phyloP scores from a whole-genome alignment of 1,284 basidiomycete species.

The Microbotryum lychnidis-dioicae region DNA sequence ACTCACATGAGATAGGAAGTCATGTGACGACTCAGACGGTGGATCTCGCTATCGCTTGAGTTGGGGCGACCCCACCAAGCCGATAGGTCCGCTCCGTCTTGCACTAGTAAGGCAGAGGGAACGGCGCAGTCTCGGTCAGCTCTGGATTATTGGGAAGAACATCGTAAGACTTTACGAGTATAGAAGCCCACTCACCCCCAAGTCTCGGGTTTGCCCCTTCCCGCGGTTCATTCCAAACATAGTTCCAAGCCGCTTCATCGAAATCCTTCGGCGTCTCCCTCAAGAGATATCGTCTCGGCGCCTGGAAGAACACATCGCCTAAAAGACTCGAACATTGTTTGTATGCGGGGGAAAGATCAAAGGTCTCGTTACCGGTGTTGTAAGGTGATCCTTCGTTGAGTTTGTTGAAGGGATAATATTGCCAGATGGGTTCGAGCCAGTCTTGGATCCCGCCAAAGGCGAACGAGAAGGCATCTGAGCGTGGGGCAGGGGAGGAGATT shows the following conservation, averaged over 20 bases:
- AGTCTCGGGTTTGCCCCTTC: constrained; percentile 10
- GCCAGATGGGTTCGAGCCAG: constrained; percentile 23
- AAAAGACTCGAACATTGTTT: constrained; percentile 13
- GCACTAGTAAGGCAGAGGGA: constrained; percentile 1
- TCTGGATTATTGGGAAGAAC: no score
- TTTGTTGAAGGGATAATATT: constrained; percentile 12
- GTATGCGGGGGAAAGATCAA: constrained; percentile 16
- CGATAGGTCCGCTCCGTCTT: constrained; percentile 24
- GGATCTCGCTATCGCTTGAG: constrained; percentile 6
- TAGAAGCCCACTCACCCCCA: constrained; percentile 11
- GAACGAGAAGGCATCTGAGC: constrained; percentile 23
- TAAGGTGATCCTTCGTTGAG: constrained; percentile 16
- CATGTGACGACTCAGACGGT: constrained; percentile 21
- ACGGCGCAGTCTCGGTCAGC: no score
- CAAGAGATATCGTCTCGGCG: constrained; percentile 25
- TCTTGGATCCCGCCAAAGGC: constrained; percentile 26
- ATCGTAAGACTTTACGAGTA: not conserved
- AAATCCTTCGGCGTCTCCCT: constrained; percentile 31
- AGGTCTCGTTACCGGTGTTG: constrained; percentile 12
- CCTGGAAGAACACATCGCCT: constrained; percentile 30
- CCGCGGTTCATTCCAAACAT: constrained; percentile 11
- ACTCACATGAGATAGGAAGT: constrained; percentile 28
- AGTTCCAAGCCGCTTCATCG: constrained; percentile 28
- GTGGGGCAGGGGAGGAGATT: not conserved
- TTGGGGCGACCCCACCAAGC: constrained; percentile 26